Percentiles rank a stretch among this genome's conserved stretches.
Conservation (phyloP, 345 rosid genomes). For the Rhodamnia rubescens region DNA sequence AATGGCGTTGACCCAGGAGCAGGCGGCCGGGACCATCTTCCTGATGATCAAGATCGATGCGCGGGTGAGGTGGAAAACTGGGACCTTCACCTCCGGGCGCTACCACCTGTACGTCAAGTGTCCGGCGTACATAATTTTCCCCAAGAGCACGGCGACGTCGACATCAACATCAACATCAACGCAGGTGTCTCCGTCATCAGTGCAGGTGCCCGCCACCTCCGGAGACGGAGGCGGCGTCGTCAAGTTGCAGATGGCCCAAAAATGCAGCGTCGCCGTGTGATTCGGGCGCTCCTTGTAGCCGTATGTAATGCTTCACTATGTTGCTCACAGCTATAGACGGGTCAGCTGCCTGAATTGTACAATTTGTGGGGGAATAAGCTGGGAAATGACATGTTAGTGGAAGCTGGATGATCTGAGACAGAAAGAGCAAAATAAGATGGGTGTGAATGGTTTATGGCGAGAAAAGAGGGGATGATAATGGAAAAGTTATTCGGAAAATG, state of each 20-base stretch:
- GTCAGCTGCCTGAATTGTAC: not conserved
- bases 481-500: too few relatives aligned
- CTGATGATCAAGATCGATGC: slow-evolving; percentile 14
- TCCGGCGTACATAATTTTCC: slow-evolving; percentile 17
- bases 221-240: not conserved
- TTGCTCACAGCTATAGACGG: not conserved
- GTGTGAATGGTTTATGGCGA: not conserved
- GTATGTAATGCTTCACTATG: not conserved
- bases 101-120: slow-evolving; percentile 25
- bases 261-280: slow-evolving; percentile 8
- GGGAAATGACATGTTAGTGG: not conserved
- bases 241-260: slow-evolving; percentile 12
- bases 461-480: not conserved
- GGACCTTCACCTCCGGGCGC: slow-evolving; percentile 9
- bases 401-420: not conserved
- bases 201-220: not conserved
- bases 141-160: slow-evolving; percentile 1
- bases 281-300: not conserved
- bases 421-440: not conserved
- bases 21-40: slow-evolving; percentile 8
- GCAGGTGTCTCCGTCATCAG: too few relatives aligned
- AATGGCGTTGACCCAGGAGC: slow-evolving; percentile 7
- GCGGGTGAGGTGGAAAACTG: slow-evolving; percentile 21
- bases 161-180: too few relatives aligned
- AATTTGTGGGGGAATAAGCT: not conserved